Evolutionary conservation across 345 rosid species (phyloP).

Genomic region (Salix brachista): DNA sequence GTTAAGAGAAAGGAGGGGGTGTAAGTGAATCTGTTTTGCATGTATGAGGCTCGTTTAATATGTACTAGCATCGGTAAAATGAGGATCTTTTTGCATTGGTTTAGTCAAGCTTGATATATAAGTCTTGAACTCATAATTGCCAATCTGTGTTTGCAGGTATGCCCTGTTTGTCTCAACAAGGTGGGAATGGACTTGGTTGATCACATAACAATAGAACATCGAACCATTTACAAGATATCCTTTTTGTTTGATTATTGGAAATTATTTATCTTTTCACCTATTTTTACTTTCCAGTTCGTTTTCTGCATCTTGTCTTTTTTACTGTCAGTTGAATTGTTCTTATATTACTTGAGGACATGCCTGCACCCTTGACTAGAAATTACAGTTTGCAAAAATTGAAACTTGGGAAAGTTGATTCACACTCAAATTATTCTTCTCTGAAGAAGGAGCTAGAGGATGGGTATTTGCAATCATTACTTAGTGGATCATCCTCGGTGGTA

Average conservation of each 20-base stretch:
- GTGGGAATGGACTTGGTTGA: slow-evolving; percentile 13
- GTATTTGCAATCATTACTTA: slow-evolving; percentile 39
- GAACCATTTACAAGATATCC: slow-evolving; percentile 25
- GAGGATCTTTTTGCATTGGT: not conserved
- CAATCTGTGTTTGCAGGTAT: slow-evolving; percentile 15
- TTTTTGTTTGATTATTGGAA: not conserved
- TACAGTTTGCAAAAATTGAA: slow-evolving; percentile 62
- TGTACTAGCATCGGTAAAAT: not conserved
- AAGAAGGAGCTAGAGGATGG: slow-evolving; percentile 44
- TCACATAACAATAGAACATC: slow-evolving; percentile 21
- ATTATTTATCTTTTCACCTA: not conserved
- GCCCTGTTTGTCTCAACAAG: slow-evolving; percentile 26
- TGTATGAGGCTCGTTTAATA: not conserved
- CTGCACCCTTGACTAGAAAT: slow-evolving; percentile 54
- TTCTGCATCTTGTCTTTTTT: not conserved
- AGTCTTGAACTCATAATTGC: not conserved
- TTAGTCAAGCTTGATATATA: not conserved
- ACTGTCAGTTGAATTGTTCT: not conserved
- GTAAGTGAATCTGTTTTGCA: not conserved
- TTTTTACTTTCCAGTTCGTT: not conserved
- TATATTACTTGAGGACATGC: slow-evolving; percentile 6
- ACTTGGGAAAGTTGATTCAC: slow-evolving; percentile 40
- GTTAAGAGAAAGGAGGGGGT: not conserved
- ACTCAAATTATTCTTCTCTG: slow-evolving; percentile 33
- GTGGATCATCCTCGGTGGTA: slow-evolving; percentile 24